These are phyloP conservation scores for Fusarium veterinarium DNA, from an alignment of 2,329 filamentous ascomycete genomes.

Conservation along the genomic window DNA sequence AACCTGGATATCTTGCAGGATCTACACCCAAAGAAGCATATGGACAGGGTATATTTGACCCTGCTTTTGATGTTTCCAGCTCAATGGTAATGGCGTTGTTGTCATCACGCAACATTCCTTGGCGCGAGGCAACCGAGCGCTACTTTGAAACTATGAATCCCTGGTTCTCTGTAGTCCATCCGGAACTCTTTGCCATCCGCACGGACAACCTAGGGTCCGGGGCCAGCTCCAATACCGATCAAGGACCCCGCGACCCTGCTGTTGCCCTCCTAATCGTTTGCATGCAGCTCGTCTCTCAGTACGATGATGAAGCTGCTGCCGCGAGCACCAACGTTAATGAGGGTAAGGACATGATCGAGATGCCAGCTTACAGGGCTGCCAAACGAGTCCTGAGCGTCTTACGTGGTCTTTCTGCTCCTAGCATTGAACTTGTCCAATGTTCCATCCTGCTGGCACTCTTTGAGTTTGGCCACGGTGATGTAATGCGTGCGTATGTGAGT, in stretches of 20 bases:
- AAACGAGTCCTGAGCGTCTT: constrained; percentile 54
- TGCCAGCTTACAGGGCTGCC: constrained; percentile 53
- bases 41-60: constrained; percentile 46
- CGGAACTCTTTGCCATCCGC: constrained; percentile 51
- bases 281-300: constrained; percentile 56
- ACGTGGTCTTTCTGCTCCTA: constrained; percentile 50
- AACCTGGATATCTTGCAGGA: constrained; percentile 44
- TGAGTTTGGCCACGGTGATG: constrained; percentile 58
- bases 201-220: constrained; percentile 22
- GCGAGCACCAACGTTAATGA: constrained; percentile 42
- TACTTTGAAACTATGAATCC: constrained; percentile 57
- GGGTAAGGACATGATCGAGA: constrained; percentile 54
- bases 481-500: constrained; percentile 55
- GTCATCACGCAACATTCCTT: constrained; percentile 49
- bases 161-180: constrained; percentile 57
- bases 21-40: constrained; percentile 40
- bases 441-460: constrained; percentile 56
- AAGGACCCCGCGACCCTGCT: constrained; percentile 41
- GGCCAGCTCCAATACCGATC: constrained; percentile 18
- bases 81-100: constrained; percentile 55
- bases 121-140: constrained; percentile 51
- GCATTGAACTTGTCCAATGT: constrained; percentile 55
- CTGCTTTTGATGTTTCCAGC: constrained; percentile 50
- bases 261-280: constrained; percentile 55
- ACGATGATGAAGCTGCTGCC: constrained; percentile 51